These are phyloP conservation scores for Royoungia palumana DNA, from an alignment of 768 basidiomycete genomes.

Conservation along the genomic window DNA sequence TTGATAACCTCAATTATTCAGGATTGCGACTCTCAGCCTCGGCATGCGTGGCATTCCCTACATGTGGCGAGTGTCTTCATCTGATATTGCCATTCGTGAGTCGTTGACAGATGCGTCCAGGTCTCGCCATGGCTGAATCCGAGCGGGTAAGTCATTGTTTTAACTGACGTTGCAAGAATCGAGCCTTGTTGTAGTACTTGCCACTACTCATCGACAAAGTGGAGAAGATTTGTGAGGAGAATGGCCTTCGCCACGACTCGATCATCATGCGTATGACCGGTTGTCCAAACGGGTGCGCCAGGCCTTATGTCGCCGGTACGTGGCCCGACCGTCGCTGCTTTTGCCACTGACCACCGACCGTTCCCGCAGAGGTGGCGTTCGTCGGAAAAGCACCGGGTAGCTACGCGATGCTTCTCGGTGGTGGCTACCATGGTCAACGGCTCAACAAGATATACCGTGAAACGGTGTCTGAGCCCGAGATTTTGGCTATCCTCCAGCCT, in stretches of 20 bases:
- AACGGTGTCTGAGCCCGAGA: slow-evolving; percentile 87
- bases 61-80: slow-evolving; percentile 56
- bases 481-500: slow-evolving; percentile 80
- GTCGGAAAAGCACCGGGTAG: slow-evolving; percentile 93
- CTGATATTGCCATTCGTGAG: not conserved
- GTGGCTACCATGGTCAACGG: slow-evolving; percentile 91
- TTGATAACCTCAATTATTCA: slow-evolving; percentile 80
- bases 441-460: slow-evolving; percentile 96
- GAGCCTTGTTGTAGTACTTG: slow-evolving; percentile 62
- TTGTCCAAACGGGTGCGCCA: slow-evolving; percentile 90
- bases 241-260: slow-evolving; percentile 87
- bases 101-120: slow-evolving; percentile 24
- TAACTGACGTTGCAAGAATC: slow-evolving; percentile 31
- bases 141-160: slow-evolving; percentile 47
- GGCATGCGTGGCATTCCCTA: slow-evolving; percentile 97
- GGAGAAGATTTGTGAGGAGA: slow-evolving; percentile 91
- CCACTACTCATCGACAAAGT: slow-evolving; percentile 92
- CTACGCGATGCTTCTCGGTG: slow-evolving; percentile 94
- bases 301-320: slow-evolving; percentile 87
- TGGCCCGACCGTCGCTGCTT: not conserved
- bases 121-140: slow-evolving; percentile 77
- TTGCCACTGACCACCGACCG: not conserved
- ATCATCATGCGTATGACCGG: slow-evolving; percentile 99
- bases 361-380: slow-evolving; percentile 78
- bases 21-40: slow-evolving; percentile 85